A percentile compares a stretch with the other conserved stretches of the same genome.
These are phyloP conservation scores for Euryodendron excelsum DNA, from an alignment of 148 eudicot genomes.

Conservation along the genomic window DNA sequence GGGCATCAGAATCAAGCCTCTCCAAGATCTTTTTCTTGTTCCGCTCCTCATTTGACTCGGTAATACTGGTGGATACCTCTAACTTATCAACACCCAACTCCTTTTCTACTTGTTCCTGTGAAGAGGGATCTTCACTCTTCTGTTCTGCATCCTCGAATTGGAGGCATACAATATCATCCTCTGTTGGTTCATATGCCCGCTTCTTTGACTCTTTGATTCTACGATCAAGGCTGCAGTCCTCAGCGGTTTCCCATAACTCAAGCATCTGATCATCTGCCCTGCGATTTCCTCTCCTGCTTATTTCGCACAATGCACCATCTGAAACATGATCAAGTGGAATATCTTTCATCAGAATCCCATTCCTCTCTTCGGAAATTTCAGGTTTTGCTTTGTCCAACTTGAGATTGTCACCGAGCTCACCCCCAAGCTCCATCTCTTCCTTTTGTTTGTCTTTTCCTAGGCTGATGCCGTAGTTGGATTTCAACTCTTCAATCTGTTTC, in stretches of 20 bases:
- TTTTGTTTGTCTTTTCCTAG: slow-evolving; percentile 20
- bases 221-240: slow-evolving; percentile 22
- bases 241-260: slow-evolving; percentile 75
- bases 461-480: slow-evolving; percentile 33
- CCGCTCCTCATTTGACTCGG: slow-evolving; percentile 25
- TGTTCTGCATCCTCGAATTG: too few relatives aligned
- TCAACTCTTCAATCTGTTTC: slow-evolving; percentile 42
- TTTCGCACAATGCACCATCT: slow-evolving; percentile 31
- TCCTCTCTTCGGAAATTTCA: slow-evolving; percentile 41
- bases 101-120: slow-evolving; percentile 53
- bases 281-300: slow-evolving; percentile 41
- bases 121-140: slow-evolving; percentile 26
- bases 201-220: slow-evolving; percentile 36
- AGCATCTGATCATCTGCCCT: slow-evolving; percentile 70
- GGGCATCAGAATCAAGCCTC: slow-evolving; percentile 60
- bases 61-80: slow-evolving; percentile 31
- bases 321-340: slow-evolving; percentile 83
- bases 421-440: slow-evolving; percentile 35
- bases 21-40: slow-evolving; percentile 47
- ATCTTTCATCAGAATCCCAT: slow-evolving; percentile 62
- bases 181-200: too few relatives aligned
- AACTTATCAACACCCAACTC: slow-evolving; percentile 69
- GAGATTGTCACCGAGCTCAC: slow-evolving; percentile 26
- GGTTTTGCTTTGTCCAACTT: slow-evolving; percentile 31
- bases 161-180: too few relatives aligned